Evolutionary conservation across 257 asterid genomes (phyloP).

Genomic region (Dorcoceras hygrometricum): DNA sequence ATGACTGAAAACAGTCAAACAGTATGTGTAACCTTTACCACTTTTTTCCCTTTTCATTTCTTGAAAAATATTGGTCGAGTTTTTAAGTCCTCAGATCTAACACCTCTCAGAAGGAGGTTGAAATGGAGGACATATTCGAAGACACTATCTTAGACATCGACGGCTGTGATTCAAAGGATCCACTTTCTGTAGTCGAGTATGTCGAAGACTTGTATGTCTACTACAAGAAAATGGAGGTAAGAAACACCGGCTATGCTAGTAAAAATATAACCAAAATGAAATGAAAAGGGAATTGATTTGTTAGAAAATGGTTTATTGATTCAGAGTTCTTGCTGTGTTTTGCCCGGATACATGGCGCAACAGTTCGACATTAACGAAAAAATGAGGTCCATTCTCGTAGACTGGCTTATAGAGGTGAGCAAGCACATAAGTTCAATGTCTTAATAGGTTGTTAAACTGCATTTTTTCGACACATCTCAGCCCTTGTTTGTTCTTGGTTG

Average conservation of each 20-base stretch:
- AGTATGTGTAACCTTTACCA: slow-evolving; percentile 32
- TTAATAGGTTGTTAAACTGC: not conserved
- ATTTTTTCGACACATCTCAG: not conserved
- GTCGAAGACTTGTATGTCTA: slow-evolving; percentile 65
- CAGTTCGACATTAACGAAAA: slow-evolving; percentile 80
- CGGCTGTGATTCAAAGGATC: slow-evolving; percentile 55
- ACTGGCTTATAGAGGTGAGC: slow-evolving; percentile 88
- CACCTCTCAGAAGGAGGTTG: slow-evolving; percentile 56
- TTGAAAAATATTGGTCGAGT: not conserved
- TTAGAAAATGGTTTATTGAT: not conserved
- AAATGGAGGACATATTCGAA: slow-evolving; percentile 87
- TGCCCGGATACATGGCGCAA: slow-evolving; percentile 73
- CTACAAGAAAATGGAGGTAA: slow-evolving; percentile 83
- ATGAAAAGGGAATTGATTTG: not conserved
- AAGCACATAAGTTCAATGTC: not conserved
- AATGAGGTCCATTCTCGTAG: slow-evolving; percentile 86
- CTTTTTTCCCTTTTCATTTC: not conserved
- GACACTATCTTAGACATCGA: slow-evolving; percentile 73
- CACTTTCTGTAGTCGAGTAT: slow-evolving; percentile 74
- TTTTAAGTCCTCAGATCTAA: not conserved
- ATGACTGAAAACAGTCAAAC: slow-evolving; percentile 41
- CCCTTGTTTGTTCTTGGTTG: not conserved
- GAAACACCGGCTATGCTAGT: not conserved
- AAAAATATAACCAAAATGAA: not conserved
- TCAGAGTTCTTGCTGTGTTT: slow-evolving; percentile 72